Base-by-base conservation (phyloP, 805 yeast species). In the Saturnispora ahearnii region DNA sequence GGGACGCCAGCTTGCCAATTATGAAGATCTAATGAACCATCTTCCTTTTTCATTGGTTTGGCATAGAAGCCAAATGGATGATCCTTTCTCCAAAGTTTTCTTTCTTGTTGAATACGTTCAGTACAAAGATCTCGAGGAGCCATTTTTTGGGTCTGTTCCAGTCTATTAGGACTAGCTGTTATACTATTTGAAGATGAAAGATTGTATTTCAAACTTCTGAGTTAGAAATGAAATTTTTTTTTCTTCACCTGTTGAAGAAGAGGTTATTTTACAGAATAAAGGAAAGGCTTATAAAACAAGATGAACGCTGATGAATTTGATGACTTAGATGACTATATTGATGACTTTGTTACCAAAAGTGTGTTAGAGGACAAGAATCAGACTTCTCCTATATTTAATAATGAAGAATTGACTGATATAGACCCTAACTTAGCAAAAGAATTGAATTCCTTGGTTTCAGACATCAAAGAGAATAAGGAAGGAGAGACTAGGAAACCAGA, bases 51-150 rank as follows among this genome's bases (percentile, higher is more conserved):
- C 26, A 70, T 62, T 12, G 99, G 99, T 62, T 87, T 87, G 36
- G 99, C 99, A 57, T 70, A 90, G 67, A 93, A 93, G 7, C 98
- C 98, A 67, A 90, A 93, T 0, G 99, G 99, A 64, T 93, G 99
- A 65, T 89, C 96, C 65, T 88, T 91, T 58, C 99, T 81, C 99
- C 99, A 93, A 65, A 85, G 88, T 68, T 90, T 91, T 66, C 99
- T 71, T 65, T 91, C 99, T 66, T 89, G 96, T 62, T 90, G 97
- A 38, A 91, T 77, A 59, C 99, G 79, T 52, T 81, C 87, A 55
- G 82, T 72, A 64, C 95, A 83, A 52, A 88, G 50, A 46, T 62
- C 65, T 54, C 67, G 57, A 11, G 59, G 48, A 32, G 42, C 42
- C 42, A 45, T 34, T 37, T 36, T 22, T 18, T 12, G 8, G 9